Conservation (phyloP, 2,329 filamentous ascomycete genomes). For the Phialemonium atrogriseum region DNA sequence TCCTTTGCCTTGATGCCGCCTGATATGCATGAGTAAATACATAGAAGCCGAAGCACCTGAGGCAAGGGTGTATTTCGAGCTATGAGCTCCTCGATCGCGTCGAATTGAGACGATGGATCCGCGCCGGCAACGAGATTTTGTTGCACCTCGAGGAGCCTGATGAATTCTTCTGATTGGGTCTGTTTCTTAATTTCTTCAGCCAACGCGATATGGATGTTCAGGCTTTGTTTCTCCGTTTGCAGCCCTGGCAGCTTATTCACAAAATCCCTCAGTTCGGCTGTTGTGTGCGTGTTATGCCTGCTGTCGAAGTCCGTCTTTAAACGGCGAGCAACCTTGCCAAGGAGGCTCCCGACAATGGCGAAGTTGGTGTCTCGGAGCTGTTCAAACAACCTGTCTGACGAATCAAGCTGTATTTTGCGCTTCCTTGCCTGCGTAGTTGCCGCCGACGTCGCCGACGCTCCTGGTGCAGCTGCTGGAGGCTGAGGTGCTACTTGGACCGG, state of each 20-base stretch:
- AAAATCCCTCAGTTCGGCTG: constrained; percentile 86
- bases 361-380: constrained; percentile 91
- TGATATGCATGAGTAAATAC: constrained; percentile 83
- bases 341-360: constrained; percentile 77
- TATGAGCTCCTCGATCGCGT: constrained; percentile 90
- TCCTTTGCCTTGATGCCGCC: constrained; percentile 85
- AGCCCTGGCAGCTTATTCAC: constrained; percentile 89
- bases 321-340: constrained; percentile 86
- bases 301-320: constrained; percentile 81
- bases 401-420: constrained; percentile 81
- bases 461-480: constrained; percentile 35
- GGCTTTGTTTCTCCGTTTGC: constrained; percentile 84
- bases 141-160: constrained; percentile 81
- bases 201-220: constrained; percentile 86
- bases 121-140: constrained; percentile 89
- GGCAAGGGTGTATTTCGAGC: constrained; percentile 72
- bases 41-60: constrained; percentile 78
- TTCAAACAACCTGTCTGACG: constrained; percentile 79
- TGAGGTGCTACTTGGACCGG: constrained; percentile 41
- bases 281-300: constrained; percentile 77
- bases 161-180: constrained; percentile 84
- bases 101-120: constrained; percentile 82
- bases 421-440: constrained; percentile 56
- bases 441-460: constrained; percentile 48
- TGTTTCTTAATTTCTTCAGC: constrained; percentile 94